Percentiles rank a stretch among this genome's conserved stretches.
phyloP scores from a whole-genome alignment of 345 rosid species.

The Salix viminalis region DNA sequence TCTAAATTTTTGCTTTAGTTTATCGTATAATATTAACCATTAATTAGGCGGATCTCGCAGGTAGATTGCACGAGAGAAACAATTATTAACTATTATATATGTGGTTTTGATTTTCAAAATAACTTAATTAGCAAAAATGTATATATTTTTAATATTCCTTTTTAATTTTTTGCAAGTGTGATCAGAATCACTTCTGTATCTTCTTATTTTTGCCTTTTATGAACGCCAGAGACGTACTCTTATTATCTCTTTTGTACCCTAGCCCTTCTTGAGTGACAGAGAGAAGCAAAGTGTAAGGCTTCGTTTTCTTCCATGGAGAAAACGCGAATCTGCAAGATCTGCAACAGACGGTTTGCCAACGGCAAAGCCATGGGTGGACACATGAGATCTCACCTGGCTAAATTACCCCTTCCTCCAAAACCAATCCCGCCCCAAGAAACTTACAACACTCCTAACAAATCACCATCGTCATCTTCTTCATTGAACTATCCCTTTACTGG shows the following conservation, averaged over 20 bases:
- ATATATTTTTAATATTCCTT: too few species aligned
- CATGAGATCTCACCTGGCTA: conserved; percentile 57
- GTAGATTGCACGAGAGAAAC: too few species aligned
- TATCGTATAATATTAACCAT: too few species aligned
- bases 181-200: neutral
- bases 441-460: neutral
- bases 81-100: too few species aligned
- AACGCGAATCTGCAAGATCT: conserved; percentile 45
- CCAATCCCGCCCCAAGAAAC: neutral
- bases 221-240: conserved; percentile 3
- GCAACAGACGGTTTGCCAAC: conserved; percentile 43
- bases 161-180: neutral
- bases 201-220: neutral
- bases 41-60: too few species aligned
- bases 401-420: conserved; percentile 40
- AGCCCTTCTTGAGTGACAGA: neutral
- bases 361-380: conserved; percentile 77
- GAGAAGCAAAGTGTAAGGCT: neutral
- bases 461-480: conserved; percentile 12
- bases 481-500: conserved; percentile 1
- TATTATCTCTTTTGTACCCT: neutral
- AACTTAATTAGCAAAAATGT: too few species aligned
- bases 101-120: too few species aligned
- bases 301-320: neutral
- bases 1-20: too few species aligned